Evolutionary conservation across 1,284 basidiomycete species (phyloP), one percentile per base, ranked within the genome.

Genomic region (Schizophyllum amplum): DNA sequence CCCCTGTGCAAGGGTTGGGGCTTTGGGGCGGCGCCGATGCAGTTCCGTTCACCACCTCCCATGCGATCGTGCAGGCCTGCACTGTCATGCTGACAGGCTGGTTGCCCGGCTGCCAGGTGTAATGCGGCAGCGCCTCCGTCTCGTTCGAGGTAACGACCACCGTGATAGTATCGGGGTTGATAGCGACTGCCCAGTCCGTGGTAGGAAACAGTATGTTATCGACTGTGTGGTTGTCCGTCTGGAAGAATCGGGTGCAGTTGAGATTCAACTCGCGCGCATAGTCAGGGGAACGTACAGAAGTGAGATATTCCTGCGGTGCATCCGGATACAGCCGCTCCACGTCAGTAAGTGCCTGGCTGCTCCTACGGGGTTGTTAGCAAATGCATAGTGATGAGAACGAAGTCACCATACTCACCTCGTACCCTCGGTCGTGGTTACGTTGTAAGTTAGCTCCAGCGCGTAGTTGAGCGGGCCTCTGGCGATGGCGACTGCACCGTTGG

Each of bases 51-150:
- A 56, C 60, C 24, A 72, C 58, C 5, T 64, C 68, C 72, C 73
- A 73, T 22, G 67, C 65, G 27, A 73, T 72, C 55, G 69, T 66
- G 55, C 73, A 74, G 0, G 67, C 72, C 9, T 62, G 65, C 0
- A 67, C 71, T 1, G 67, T 71, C 70, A 75, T 72, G 4, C 67
- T 71, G 20, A 75, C 63, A 7, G 73, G 73, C 24, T 68, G 68
- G 26, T 66, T 67, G 13, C 66, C 70, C 1, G 72, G 68, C 9
- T 68, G 71, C 73, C 72, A 75, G 1, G 67, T 69, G 51, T 73
- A 71, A 57, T 64, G 69, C 1, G 73, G 71, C 9, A 74, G 59
- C 4, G 60, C 53, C 1, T 68, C 60, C 4, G 61, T 59, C 17
- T 59, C 61, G 1, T 56, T 50, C 4, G 71, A 72, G 17, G 60